phyloP scores from a whole-genome alignment of 306 rosid species.

The Vicia sativa region DNA sequence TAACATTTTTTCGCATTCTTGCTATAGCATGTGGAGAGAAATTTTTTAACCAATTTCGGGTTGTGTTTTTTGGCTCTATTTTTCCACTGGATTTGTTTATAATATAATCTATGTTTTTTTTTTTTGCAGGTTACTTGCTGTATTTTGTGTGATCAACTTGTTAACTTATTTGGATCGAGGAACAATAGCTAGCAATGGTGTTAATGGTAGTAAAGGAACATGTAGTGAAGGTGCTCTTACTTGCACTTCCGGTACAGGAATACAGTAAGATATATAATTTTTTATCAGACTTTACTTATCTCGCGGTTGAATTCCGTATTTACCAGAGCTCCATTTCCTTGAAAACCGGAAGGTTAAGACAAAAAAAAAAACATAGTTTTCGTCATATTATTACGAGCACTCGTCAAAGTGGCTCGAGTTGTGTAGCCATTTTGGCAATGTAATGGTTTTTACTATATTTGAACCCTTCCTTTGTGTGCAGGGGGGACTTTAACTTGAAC shows the following conservation, averaged over 20 bases:
- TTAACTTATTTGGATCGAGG: conserved; percentile 90
- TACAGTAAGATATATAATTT: conserved; percentile 67
- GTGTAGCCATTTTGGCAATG: too few species aligned
- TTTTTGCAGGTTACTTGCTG: conserved; percentile 66
- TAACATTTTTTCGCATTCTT: conserved; percentile 30
- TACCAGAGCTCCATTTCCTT: too few species aligned
- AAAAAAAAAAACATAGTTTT: too few species aligned
- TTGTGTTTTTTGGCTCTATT: too few species aligned
- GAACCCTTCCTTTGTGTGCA: conserved; percentile 34
- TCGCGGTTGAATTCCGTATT: background rate
- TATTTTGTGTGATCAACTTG: conserved; percentile 79
- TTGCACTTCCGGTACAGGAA: conserved; percentile 79
- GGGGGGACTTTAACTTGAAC: conserved; percentile 68
- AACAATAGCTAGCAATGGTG: conserved; percentile 95
- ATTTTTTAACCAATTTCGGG: background rate
- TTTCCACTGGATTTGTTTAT: too few species aligned
- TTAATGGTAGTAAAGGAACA: conserved; percentile 69
- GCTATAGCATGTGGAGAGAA: background rate
- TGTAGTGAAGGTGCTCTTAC: conserved; percentile 55
- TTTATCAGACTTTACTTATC: background rate
- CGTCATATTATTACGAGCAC: too few species aligned
- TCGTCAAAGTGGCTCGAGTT: too few species aligned
- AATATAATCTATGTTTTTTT: too few species aligned
- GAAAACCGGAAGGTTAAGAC: too few species aligned
- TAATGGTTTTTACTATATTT: conserved; percentile 5